A percentile compares a stretch with the other conserved stretches of the same genome.
These are phyloP conservation scores for Suillus subluteus DNA, from an alignment of 768 basidiomycete genomes.

Conservation along the genomic window DNA sequence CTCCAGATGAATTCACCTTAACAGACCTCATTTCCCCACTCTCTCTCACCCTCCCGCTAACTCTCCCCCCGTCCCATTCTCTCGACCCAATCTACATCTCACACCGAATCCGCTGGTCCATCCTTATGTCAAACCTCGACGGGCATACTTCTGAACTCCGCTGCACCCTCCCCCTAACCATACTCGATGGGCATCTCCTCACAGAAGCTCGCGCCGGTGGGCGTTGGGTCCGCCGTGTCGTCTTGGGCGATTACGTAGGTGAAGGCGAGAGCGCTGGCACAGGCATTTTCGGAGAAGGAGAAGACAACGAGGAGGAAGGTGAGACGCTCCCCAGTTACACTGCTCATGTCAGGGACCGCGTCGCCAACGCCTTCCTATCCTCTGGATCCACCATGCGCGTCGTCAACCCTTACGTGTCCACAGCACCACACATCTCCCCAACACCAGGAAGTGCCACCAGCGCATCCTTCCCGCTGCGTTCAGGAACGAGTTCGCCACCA, in stretches of 20 bases:
- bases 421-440: slow-evolving; percentile 35
- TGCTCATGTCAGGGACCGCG: slow-evolving; percentile 88
- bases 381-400: slow-evolving; percentile 66
- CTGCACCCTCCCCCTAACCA: slow-evolving; percentile 87
- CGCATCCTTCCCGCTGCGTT: slow-evolving; percentile 28
- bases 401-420: slow-evolving; percentile 61
- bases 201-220: slow-evolving; percentile 77
- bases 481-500: slow-evolving; percentile 45
- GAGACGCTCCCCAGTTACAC: slow-evolving; percentile 86
- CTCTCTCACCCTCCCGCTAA: slow-evolving; percentile 60
- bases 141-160: slow-evolving; percentile 95
- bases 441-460: neutral
- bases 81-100: slow-evolving; percentile 75
- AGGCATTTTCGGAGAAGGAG: slow-evolving; percentile 43
- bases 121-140: slow-evolving; percentile 82
- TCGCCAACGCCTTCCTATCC: slow-evolving; percentile 76
- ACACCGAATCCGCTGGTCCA: slow-evolving; percentile 83
- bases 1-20: neutral
- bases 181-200: slow-evolving; percentile 75
- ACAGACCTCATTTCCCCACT: slow-evolving; percentile 63
- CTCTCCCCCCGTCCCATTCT: slow-evolving; percentile 68
- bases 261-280: slow-evolving; percentile 15
- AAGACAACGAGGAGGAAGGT: slow-evolving; percentile 49
- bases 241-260: slow-evolving; percentile 46
- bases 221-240: slow-evolving; percentile 72